These are phyloP conservation scores for Thielaviopsis cerberus DNA, from an alignment of 2,329 filamentous ascomycete species.

Conservation along the genomic window DNA sequence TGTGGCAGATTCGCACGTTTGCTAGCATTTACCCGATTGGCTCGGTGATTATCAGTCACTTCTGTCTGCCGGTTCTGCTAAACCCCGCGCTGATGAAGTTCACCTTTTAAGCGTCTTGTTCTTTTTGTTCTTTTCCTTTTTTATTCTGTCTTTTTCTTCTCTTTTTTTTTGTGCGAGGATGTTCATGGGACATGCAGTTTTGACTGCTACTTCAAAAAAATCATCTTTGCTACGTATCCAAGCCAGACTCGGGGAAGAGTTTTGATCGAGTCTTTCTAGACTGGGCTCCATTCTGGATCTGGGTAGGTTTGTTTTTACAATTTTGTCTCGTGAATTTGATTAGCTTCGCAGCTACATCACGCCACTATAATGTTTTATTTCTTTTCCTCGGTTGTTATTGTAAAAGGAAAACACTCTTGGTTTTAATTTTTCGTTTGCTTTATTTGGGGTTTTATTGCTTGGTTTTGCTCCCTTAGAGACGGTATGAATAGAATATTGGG, in stretches of 20 bases:
- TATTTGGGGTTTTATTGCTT: not conserved
- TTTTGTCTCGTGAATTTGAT: not conserved
- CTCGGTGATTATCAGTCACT: slow-evolving; percentile 33
- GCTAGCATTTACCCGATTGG: slow-evolving; percentile 40
- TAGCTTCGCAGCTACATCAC: not conserved
- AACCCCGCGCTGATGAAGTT: slow-evolving; percentile 42
- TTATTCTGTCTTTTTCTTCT: not conserved
- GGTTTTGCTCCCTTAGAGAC: too few species aligned
- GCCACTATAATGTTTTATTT: not conserved
- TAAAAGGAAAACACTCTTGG: not conserved
- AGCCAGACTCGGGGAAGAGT: too few species aligned
- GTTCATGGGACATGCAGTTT: not conserved
- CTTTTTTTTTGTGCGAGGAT: not conserved
- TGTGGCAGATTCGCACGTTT: slow-evolving; percentile 39
- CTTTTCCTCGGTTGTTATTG: not conserved
- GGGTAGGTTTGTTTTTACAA: not conserved
- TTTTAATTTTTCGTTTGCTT: not conserved
- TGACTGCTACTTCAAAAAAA: too few species aligned
- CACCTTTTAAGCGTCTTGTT: slow-evolving; percentile 10
- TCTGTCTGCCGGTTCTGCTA: slow-evolving; percentile 38
- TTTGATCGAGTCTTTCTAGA: too few species aligned
- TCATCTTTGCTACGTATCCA: not conserved
- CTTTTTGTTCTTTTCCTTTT: not conserved
- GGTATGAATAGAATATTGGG: not conserved
- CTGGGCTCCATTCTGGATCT: too few species aligned